Conservation (phyloP, 2,329 filamentous ascomycete genomes). For the Chaetothyriales sp. region DNA sequence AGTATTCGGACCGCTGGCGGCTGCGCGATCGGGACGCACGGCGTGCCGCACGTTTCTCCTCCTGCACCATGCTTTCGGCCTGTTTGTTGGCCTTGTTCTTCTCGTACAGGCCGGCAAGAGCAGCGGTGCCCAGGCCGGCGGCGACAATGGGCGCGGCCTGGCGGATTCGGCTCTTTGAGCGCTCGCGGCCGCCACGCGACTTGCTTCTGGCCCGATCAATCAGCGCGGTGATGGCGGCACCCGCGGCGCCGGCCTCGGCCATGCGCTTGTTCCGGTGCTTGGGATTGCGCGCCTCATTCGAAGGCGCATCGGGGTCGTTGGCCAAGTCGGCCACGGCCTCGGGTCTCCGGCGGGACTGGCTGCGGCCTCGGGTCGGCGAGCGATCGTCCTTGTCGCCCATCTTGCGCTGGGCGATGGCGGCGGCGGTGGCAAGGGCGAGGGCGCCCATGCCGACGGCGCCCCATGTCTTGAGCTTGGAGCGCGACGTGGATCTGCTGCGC, state of each 20-base stretch:
- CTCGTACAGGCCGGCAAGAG: constrained; percentile 49
- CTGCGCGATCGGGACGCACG: constrained; percentile 35
- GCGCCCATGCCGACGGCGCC: constrained; percentile 40
- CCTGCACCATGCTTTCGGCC: constrained; percentile 24
- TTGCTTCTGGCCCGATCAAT: constrained; percentile 44
- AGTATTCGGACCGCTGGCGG: constrained; percentile 28
- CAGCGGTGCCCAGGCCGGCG: constrained; percentile 48
- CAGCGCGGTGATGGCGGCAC: constrained; percentile 49
- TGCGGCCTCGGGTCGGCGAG: constrained; percentile 28
- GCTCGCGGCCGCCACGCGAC: constrained; percentile 40
- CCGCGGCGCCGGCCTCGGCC: constrained; percentile 48
- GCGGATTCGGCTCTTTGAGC: constrained; percentile 42
- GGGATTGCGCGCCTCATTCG: constrained; percentile 25
- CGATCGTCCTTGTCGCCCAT: constrained; percentile 36
- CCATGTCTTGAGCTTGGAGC: constrained; percentile 38
- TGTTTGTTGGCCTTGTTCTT: constrained; percentile 46
- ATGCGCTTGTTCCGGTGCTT: constrained; percentile 44
- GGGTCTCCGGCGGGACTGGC: constrained; percentile 16
- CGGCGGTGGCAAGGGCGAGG: constrained; percentile 47
- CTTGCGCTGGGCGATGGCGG: constrained; percentile 43
- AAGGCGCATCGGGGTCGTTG: constrained; percentile 15
- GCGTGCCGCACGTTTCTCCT: constrained; percentile 18
- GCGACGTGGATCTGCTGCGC: constrained; percentile 24
- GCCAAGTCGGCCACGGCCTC: constrained; percentile 8
- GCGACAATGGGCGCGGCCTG: constrained; percentile 47